Evolutionary conservation across 2,329 filamentous ascomycete genomes (phyloP).

Genomic region (Colletotrichum truncatum): DNA sequence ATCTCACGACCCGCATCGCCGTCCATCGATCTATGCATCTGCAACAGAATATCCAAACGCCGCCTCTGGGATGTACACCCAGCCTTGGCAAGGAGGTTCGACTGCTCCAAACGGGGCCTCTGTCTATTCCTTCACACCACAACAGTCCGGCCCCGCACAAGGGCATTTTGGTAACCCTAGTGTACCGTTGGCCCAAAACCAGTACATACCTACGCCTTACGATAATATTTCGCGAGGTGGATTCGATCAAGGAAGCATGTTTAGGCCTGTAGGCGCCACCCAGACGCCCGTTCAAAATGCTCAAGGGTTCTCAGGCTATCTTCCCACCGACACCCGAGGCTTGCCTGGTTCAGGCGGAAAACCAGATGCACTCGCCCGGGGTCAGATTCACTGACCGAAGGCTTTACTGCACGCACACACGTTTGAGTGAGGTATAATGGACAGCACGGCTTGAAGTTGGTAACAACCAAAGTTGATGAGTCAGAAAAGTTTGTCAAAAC

Average conservation of each 20-base stretch:
- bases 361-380: slow-evolving; percentile 16
- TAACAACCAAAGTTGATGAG: too few relatives aligned
- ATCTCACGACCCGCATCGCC: slow-evolving; percentile 54
- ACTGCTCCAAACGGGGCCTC: slow-evolving; percentile 49
- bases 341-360: slow-evolving; percentile 33
- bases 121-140: slow-evolving; percentile 56
- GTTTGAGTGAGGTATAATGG: background rate
- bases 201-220: slow-evolving; percentile 45
- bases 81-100: slow-evolving; percentile 55
- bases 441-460: background rate
- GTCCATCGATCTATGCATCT: slow-evolving; percentile 54
- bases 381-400: slow-evolving; percentile 24
- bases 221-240: slow-evolving; percentile 43
- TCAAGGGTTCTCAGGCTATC: slow-evolving; percentile 44
- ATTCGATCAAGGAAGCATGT: slow-evolving; percentile 44
- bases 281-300: slow-evolving; percentile 39
- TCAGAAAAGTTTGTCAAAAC: too few relatives aligned
- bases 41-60: slow-evolving; percentile 55
- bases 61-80: slow-evolving; percentile 50
- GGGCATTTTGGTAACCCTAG: slow-evolving; percentile 41
- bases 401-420: background rate
- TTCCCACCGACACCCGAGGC: slow-evolving; percentile 43
- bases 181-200: slow-evolving; percentile 44
- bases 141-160: slow-evolving; percentile 43
- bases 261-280: slow-evolving; percentile 41